Percentiles rank a stretch among this genome's conserved stretches.
Evolutionary conservation across 2,329 filamentous ascomycete genomes (phyloP).

Genomic region (Arthrobotrys megalospora): DNA sequence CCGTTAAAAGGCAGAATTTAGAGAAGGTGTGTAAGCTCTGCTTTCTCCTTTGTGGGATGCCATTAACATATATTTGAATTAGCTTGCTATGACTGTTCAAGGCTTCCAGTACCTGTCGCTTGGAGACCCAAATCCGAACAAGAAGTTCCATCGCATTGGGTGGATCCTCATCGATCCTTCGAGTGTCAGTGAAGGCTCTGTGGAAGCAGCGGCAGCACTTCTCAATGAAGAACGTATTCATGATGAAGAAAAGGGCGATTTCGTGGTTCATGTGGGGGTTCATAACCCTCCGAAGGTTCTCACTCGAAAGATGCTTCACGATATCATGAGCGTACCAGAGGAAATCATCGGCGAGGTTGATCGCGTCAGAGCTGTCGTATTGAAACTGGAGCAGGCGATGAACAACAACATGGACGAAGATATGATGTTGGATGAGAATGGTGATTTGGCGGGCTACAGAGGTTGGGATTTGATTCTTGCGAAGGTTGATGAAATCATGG

Average conservation of each 20-base stretch:
- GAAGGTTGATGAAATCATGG: slow-evolving; percentile 64
- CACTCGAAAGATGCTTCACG: slow-evolving; percentile 65
- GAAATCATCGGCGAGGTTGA: slow-evolving; percentile 91
- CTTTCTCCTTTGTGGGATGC: neutral
- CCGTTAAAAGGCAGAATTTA: slow-evolving; percentile 92
- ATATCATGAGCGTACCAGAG: slow-evolving; percentile 74
- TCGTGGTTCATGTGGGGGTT: slow-evolving; percentile 96
- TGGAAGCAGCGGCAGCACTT: slow-evolving; percentile 90
- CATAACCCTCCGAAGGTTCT: slow-evolving; percentile 80
- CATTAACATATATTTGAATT: slow-evolving; percentile 22
- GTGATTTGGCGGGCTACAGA: slow-evolving; percentile 65
- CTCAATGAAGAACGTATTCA: slow-evolving; percentile 98
- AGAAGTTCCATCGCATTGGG: slow-evolving; percentile 96
- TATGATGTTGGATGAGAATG: slow-evolving; percentile 65
- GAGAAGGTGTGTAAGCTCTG: slow-evolving; percentile 72
- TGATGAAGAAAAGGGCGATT: slow-evolving; percentile 92
- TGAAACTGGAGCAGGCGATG: slow-evolving; percentile 83
- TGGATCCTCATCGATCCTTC: slow-evolving; percentile 92
- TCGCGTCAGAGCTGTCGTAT: slow-evolving; percentile 84
- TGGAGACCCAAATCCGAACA: slow-evolving; percentile 95
- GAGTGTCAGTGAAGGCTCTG: slow-evolving; percentile 79
- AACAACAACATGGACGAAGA: slow-evolving; percentile 61
- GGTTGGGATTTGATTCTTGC: slow-evolving; percentile 68
- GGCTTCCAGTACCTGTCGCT: slow-evolving; percentile 83
- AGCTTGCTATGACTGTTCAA: slow-evolving; percentile 63